These are phyloP conservation scores for Dipteronia dyeriana DNA, from an alignment of 345 rosid species.

Conservation along the genomic window DNA sequence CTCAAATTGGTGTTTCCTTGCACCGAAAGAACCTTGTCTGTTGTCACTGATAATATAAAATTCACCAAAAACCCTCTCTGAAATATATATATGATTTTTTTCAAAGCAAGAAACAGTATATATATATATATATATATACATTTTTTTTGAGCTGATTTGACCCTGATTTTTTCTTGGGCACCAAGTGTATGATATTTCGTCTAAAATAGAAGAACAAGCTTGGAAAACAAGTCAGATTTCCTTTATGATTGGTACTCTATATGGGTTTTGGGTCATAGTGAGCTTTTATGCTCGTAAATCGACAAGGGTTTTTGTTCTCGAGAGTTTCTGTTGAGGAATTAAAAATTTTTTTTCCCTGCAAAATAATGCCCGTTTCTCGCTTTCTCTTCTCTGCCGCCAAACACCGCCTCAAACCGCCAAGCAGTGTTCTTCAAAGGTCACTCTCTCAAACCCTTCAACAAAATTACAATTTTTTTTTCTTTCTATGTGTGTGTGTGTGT, in stretches of 20 bases:
- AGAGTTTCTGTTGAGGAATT: neutral
- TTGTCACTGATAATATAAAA: neutral
- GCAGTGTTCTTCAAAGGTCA: slow-evolving; percentile 39
- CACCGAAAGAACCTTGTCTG: neutral
- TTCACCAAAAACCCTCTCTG: neutral
- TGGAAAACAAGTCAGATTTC: slow-evolving; percentile 15
- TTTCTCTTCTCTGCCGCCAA: slow-evolving; percentile 43
- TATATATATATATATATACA: too few relatives aligned
- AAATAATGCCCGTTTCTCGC: slow-evolving; percentile 44
- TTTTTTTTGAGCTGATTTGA: neutral
- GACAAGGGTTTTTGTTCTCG: slow-evolving; percentile 6
- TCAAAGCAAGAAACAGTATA: neutral
- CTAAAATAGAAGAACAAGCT: neutral
- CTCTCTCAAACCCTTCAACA: slow-evolving; percentile 18
- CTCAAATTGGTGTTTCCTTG: too few relatives aligned
- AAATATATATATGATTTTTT: neutral
- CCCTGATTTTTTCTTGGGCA: neutral
- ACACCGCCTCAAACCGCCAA: slow-evolving; percentile 31
- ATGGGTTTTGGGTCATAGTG: neutral
- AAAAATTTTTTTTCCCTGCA: neutral
- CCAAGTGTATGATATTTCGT: neutral
- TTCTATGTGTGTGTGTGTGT: neutral
- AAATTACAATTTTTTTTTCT: neutral
- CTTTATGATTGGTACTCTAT: neutral
- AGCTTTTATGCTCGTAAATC: neutral